These are phyloP conservation scores for Yamadazyma akitaensis DNA, from an alignment of 805 yeast genomes.

Conservation along the genomic window DNA sequence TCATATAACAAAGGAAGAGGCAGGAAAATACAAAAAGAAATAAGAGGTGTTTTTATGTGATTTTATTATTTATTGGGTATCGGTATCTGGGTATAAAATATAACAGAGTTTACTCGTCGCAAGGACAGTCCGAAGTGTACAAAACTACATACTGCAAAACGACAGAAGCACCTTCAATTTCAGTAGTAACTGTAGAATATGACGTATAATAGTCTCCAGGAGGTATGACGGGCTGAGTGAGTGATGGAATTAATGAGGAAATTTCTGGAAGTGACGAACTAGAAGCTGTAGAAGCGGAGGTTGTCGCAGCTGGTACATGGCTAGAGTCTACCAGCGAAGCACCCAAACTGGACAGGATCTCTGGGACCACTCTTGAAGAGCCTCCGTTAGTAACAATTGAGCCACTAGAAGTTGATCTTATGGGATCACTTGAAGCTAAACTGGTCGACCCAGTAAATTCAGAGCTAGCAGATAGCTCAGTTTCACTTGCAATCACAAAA, in stretches of 20 bases:
- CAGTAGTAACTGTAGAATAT: slow-evolving; percentile 20
- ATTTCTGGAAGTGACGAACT: background rate
- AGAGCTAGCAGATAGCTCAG: slow-evolving; percentile 9
- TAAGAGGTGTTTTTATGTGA: background rate
- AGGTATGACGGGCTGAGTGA: slow-evolving; percentile 15
- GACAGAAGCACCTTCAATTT: slow-evolving; percentile 19
- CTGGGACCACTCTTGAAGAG: too few relatives aligned
- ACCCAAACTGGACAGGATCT: too few relatives aligned
- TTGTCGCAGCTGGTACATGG: background rate
- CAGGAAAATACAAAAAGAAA: background rate
- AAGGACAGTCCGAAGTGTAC: slow-evolving; percentile 20
- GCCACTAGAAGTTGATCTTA: background rate
- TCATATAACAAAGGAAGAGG: too few relatives aligned
- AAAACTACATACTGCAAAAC: slow-evolving; percentile 23
- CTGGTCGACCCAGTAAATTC: background rate
- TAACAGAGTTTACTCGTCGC: background rate
- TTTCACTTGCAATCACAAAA: slow-evolving; percentile 1
- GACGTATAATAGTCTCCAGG: slow-evolving; percentile 21
- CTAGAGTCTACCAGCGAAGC: too few relatives aligned
- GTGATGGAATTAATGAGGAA: slow-evolving; percentile 1
- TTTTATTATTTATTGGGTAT: background rate
- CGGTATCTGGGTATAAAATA: too few relatives aligned
- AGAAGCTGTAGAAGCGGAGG: background rate
- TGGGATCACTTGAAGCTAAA: background rate
- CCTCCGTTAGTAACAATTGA: background rate